Percentiles rank a stretch among this genome's conserved stretches.
phyloP scores from a whole-genome alignment of 768 basidiomycete genomes.

The Boletus eberwhitei region DNA sequence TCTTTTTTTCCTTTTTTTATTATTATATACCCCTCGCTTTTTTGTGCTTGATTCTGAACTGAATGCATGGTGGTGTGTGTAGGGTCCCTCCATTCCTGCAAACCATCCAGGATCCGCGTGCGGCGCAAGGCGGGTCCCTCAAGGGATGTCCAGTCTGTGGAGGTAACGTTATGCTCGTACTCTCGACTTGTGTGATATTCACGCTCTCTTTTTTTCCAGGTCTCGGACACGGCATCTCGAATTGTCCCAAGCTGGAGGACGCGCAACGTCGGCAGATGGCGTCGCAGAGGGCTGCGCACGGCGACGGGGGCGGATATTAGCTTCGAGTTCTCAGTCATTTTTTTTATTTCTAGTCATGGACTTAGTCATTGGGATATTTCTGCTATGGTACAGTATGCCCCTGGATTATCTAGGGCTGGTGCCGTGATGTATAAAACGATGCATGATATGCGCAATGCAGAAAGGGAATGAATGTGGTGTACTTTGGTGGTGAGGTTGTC shows the following conservation, averaged over 20 bases:
- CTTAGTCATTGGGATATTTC: constrained; percentile 1
- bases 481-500: background rate
- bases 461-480: background rate
- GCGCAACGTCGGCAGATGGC: constrained; percentile 88
- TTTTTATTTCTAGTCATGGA: background rate
- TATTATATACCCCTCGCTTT: too few relatives aligned
- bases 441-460: constrained; percentile 7
- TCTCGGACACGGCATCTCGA: constrained; percentile 89
- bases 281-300: constrained; percentile 69
- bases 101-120: constrained; percentile 88
- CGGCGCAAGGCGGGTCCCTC: constrained; percentile 68
- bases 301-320: constrained; percentile 48
- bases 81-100: constrained; percentile 93
- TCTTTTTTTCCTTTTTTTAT: background rate
- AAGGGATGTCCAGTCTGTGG: constrained; percentile 97
- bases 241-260: constrained; percentile 97
- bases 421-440: constrained; percentile 7
- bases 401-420: background rate
- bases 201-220: constrained; percentile 40
- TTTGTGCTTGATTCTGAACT: background rate
- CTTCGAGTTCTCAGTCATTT: background rate
- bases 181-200: background rate
- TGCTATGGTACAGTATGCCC: constrained; percentile 9
- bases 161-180: constrained; percentile 42
- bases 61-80: background rate